These are phyloP conservation scores for Hemerocallis citrina DNA, from an alignment of 106 monocot species.

Conservation along the genomic window DNA sequence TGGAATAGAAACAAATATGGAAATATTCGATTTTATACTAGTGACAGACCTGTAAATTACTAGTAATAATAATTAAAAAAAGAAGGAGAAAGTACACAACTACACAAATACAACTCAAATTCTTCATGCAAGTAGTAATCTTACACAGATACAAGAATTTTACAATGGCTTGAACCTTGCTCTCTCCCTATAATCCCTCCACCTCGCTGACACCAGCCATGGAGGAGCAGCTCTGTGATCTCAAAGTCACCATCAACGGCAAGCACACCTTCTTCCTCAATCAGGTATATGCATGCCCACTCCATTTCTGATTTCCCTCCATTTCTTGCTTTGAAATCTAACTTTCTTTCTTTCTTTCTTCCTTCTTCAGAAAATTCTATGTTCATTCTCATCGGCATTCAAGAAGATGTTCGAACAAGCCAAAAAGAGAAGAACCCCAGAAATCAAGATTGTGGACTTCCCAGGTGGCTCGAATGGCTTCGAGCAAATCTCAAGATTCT, in stretches of 20 bases:
- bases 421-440: slow-evolving; percentile 16
- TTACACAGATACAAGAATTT: no score
- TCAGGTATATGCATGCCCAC: slow-evolving; percentile 26
- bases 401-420: slow-evolving; percentile 42
- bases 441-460: slow-evolving; percentile 53
- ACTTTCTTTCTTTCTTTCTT: background rate
- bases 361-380: slow-evolving; percentile 26
- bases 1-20: no score
- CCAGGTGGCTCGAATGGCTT: slow-evolving; percentile 55
- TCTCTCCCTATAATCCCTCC: background rate
- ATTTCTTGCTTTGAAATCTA: background rate
- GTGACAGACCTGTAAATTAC: no score
- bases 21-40: no score
- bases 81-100: no score
- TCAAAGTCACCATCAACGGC: slow-evolving; percentile 67
- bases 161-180: no score
- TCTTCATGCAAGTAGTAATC: no score
- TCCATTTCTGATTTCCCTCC: background rate
- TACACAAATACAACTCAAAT: no score
- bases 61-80: no score
- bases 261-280: slow-evolving; percentile 53
- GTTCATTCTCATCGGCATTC: slow-evolving; percentile 44
- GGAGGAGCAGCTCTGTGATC: slow-evolving; percentile 39
- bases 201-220: background rate
- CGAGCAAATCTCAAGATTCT: slow-evolving; percentile 56